Conservation (phyloP, 176 grass and related monocot genomes). For the Carex myosuroides region DNA sequence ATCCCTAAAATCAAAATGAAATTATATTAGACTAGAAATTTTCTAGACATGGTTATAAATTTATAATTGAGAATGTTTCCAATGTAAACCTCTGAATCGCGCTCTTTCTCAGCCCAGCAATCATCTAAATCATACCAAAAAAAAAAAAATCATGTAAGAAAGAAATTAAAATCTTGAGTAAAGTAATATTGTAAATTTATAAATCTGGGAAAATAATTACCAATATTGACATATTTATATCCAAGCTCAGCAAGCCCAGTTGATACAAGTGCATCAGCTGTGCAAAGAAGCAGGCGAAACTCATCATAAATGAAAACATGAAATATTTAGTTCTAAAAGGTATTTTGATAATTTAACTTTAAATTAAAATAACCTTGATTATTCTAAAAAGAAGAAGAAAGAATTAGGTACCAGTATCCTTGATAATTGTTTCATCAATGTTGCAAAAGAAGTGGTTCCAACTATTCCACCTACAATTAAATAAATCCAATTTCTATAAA, state of each 20-base stretch:
- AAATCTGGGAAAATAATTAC: slow-evolving; percentile 18
- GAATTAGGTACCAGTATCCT: slow-evolving; percentile 41
- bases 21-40: not conserved
- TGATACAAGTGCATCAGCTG: slow-evolving; percentile 77
- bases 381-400: not conserved
- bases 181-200: not conserved
- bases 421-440: slow-evolving; percentile 61
- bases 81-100: slow-evolving; percentile 42
- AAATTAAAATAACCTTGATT: not conserved
- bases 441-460: slow-evolving; percentile 84
- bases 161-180: not conserved
- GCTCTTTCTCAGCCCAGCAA: slow-evolving; percentile 70
- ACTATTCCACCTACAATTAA: slow-evolving; percentile 66
- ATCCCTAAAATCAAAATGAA: slow-evolving; percentile 32
- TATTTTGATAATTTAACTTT: not conserved
- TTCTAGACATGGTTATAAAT: not conserved
- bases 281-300: not conserved
- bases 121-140: slow-evolving; percentile 41
- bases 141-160: not conserved
- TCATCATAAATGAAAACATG: not conserved
- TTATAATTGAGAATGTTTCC: not conserved
- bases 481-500: not conserved
- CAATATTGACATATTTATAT: slow-evolving; percentile 86
- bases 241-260: slow-evolving; percentile 67
- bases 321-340: not conserved